These are phyloP conservation scores for Osmanthus fragrans DNA, from an alignment of 257 asterid species.

Conservation along the genomic window DNA sequence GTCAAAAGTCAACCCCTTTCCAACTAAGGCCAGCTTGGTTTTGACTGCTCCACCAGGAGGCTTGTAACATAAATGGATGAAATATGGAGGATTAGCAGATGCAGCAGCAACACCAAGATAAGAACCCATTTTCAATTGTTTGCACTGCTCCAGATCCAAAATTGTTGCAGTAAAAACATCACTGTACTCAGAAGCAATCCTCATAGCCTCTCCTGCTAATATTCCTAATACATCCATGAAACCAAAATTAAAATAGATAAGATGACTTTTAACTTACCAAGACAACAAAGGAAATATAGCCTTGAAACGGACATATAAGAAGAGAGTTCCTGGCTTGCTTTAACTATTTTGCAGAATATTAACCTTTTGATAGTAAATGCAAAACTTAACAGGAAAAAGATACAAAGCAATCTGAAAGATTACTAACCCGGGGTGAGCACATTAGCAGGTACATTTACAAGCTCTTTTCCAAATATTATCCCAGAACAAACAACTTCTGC, in stretches of 20 bases:
- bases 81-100: conserved; percentile 86
- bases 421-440: conserved; percentile 95
- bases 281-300: neutral
- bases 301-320: neutral
- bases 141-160: conserved; percentile 89
- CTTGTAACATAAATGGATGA: conserved; percentile 88
- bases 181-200: conserved; percentile 69
- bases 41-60: conserved; percentile 74
- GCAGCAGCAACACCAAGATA: conserved; percentile 96
- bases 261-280: neutral
- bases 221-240: conserved; percentile 50
- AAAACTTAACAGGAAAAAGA: neutral
- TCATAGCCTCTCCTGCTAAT: conserved; percentile 81
- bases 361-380: neutral
- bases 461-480: conserved; percentile 80
- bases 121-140: conserved; percentile 96
- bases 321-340: neutral
- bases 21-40: conserved; percentile 84
- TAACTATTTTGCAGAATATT: neutral
- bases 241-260: neutral
- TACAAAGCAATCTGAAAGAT: neutral
- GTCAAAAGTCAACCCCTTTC: conserved; percentile 98
- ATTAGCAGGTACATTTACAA: conserved; percentile 96
- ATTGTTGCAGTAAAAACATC: conserved; percentile 87
- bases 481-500: conserved; percentile 76